Evolutionary conservation across 345 rosid species (phyloP).

Genomic region (Salix arbutifolia): DNA sequence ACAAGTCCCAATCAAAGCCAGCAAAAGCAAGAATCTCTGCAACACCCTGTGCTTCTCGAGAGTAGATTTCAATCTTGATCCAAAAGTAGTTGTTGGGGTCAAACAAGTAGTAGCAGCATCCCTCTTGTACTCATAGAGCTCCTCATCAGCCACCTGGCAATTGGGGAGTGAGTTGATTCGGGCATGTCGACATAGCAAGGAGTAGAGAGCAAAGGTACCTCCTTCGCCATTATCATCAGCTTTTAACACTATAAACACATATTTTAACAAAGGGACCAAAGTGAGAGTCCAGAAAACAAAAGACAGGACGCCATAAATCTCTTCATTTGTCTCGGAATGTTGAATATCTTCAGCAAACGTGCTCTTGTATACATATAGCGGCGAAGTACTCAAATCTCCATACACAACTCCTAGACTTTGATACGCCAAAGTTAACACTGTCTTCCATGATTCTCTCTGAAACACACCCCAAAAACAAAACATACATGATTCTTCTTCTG

Average conservation of each 20-base stretch:
- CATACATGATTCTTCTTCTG: not conserved
- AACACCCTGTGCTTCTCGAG: constrained; percentile 61
- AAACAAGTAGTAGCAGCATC: constrained; percentile 25
- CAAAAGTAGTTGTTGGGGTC: constrained; percentile 40
- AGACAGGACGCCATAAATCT: constrained; percentile 86
- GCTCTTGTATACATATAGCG: constrained; percentile 76
- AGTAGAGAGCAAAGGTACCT: constrained; percentile 88
- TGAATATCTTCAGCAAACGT: constrained; percentile 70
- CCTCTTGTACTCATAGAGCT: constrained; percentile 59
- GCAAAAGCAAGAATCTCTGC: constrained; percentile 68
- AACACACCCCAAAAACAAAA: not conserved
- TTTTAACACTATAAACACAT: constrained; percentile 69
- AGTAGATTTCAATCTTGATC: constrained; percentile 53
- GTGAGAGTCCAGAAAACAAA: constrained; percentile 88
- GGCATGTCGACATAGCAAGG: constrained; percentile 81
- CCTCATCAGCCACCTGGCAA: constrained; percentile 74
- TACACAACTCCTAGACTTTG: constrained; percentile 93
- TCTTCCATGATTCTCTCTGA: constrained; percentile 80
- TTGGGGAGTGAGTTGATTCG: constrained; percentile 79
- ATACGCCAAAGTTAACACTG: constrained; percentile 72
- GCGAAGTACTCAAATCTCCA: constrained; percentile 87
- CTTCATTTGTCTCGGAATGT: constrained; percentile 78
- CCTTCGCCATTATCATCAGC: constrained; percentile 97
- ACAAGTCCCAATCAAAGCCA: constrained; percentile 88
- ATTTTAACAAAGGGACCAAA: constrained; percentile 74